These are phyloP conservation scores for Skeletonema costatum DNA, from an alignment of 108 stramenopile genomes.

Conservation along the genomic window DNA sequence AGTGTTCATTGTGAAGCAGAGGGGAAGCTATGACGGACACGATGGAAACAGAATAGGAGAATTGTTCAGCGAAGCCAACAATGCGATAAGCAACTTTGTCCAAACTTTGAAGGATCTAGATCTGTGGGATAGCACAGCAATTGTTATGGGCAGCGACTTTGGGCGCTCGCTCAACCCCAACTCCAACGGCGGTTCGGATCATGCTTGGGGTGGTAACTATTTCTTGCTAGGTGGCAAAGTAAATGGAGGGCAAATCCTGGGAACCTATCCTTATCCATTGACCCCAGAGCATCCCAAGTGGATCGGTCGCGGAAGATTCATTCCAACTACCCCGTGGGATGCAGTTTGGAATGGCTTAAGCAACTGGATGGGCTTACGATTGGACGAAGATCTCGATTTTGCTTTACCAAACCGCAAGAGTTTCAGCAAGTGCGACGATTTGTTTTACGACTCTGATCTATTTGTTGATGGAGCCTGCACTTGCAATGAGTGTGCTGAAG, in stretches of 20 bases:
- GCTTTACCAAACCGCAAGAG: conserved; percentile 43
- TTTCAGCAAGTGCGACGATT: background rate
- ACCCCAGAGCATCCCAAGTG: conserved; percentile 27
- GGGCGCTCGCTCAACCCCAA: conserved; percentile 25
- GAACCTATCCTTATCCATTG: conserved; percentile 57
- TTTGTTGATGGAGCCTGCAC: no score
- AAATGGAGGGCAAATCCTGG: conserved; percentile 54
- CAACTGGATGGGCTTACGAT: conserved; percentile 39
- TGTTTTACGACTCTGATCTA: background rate
- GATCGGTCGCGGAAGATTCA: conserved; percentile 56
- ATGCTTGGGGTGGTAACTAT: conserved; percentile 34
- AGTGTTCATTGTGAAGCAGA: no score
- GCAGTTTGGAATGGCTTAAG: conserved; percentile 52
- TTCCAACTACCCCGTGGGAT: conserved; percentile 78
- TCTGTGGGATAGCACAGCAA: conserved; percentile 18
- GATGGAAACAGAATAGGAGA: no score
- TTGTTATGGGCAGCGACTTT: conserved; percentile 19
- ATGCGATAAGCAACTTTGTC: conserved; percentile 25
- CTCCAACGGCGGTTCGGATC: conserved; percentile 6
- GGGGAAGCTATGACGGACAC: no score
- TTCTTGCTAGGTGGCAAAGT: conserved; percentile 36
- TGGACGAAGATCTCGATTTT: conserved; percentile 11
- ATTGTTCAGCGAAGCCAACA: no score
- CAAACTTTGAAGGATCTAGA: conserved; percentile 43
- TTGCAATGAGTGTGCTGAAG: no score